These are phyloP conservation scores for Urostyla sp. DNA, from an alignment of 73 alveolate genomes.

Conservation along the genomic window DNA sequence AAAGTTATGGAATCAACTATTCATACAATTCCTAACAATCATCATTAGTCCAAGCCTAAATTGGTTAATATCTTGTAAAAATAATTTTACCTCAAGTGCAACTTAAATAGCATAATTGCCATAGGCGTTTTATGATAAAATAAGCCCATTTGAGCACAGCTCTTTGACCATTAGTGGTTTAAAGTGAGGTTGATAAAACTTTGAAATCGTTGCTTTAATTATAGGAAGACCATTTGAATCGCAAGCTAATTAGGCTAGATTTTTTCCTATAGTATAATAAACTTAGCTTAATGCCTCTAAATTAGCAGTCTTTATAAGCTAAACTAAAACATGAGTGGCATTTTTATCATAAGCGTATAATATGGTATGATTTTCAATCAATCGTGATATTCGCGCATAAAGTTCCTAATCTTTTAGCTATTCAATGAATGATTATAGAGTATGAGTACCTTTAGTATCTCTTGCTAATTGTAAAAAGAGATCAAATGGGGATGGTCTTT, in stretches of 20 bases:
- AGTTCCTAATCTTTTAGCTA: not conserved
- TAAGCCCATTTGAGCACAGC: constrained; percentile 29
- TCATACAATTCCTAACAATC: constrained; percentile 59
- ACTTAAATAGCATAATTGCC: constrained; percentile 75
- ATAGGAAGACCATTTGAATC: constrained; percentile 71
- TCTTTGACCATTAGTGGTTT: constrained; percentile 41
- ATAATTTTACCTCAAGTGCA: constrained; percentile 59
- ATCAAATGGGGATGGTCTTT: no score
- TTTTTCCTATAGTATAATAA: constrained; percentile 18
- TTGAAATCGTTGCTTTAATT: constrained; percentile 46
- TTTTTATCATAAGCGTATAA: constrained; percentile 48
- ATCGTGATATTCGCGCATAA: not conserved
- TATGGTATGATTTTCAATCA: not conserved
- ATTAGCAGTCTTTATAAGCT: constrained; percentile 14
- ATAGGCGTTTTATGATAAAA: constrained; percentile 62
- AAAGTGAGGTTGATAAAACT: constrained; percentile 34
- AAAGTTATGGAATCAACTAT: constrained; percentile 40
- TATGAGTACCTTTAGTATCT: constrained; percentile 52
- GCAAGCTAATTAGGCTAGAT: not conserved
- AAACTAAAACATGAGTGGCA: constrained; percentile 50
- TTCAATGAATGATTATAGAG: constrained; percentile 25
- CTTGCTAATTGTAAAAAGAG: constrained; percentile 1
- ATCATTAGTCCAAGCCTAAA: constrained; percentile 58
- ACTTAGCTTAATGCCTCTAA: constrained; percentile 10
- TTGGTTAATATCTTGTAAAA: not conserved